phyloP scores from a whole-genome alignment of 2,329 filamentous ascomycete species.

The Fusarium redolens region DNA sequence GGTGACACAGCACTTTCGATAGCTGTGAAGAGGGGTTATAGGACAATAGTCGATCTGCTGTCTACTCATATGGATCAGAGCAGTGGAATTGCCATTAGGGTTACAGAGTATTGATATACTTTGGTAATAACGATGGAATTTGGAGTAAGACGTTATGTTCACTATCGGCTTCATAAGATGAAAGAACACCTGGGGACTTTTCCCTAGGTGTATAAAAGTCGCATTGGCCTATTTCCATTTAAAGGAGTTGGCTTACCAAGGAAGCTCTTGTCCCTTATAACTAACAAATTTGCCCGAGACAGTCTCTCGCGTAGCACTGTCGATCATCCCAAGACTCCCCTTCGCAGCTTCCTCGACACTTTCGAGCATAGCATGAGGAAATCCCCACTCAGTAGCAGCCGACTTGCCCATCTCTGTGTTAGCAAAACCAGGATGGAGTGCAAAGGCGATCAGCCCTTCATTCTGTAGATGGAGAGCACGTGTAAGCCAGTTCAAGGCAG shows the following conservation, averaged over 20 bases:
- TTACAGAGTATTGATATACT: too few relatives aligned
- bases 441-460: conserved; percentile 42
- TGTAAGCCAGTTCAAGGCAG: conserved; percentile 51
- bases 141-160: too few relatives aligned
- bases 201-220: too few relatives aligned
- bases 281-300: conserved; percentile 50
- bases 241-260: conserved; percentile 30
- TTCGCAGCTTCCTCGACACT: conserved; percentile 48
- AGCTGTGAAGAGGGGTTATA: rapidly evolving
- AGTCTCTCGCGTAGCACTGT: conserved; percentile 49
- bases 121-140: too few relatives aligned
- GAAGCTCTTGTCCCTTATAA: conserved; percentile 46
- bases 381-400: conserved; percentile 49
- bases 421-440: conserved; percentile 55
- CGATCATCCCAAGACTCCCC: conserved; percentile 51
- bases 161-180: too few relatives aligned
- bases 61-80: rapidly evolving
- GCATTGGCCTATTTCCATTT: too few relatives aligned
- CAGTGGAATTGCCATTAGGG: rapidly evolving
- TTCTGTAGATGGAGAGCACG: conserved; percentile 47
- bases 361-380: conserved; percentile 39
- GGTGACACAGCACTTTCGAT: rapidly evolving
- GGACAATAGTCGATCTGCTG: rapidly evolving
- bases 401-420: conserved; percentile 47
- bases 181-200: too few relatives aligned